Evolutionary conservation across 2,329 filamentous ascomycete species (phyloP), one percentile per base, ranked within the genome.

Genomic region (Apiospora rasikravindrae): DNA sequence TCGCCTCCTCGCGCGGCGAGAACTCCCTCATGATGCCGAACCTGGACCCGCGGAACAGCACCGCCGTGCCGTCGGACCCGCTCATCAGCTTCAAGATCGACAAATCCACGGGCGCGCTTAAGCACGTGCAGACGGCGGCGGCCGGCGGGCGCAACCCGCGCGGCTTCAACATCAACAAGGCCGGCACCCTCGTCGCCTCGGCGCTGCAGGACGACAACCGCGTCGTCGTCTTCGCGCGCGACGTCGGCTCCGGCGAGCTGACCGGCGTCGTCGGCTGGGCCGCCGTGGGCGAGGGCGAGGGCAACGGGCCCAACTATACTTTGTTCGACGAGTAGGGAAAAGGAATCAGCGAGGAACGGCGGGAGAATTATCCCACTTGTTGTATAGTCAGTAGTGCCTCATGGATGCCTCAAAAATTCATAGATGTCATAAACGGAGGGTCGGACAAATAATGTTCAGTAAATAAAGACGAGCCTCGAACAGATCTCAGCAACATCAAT

Each of bases 1-100:
- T 93, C 75, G 86, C 92, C 57, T 92, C 91, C 2, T 93, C 92
- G 74, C 91, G 93, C 73, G 88, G 88, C 78, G 91, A 92, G 78
- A 84, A 83, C 64, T 82, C 86, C 29, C 88, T 91, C 78, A 77
- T 77, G 19, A 84, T 88, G 71, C 81, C 84, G 71, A 85, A 85
- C 80, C 85, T 84, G 75, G 84, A 87, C 76, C 71, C 81, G 72
- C 73, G 77, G 75, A 83, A 86, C 78, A 81, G 76, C 74, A 85
- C 84, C 11, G 73, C 76, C 16, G 83, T 90, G 71, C 78, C 85
- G 11, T 91, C 91, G 0, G 92, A 94, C 80, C 88, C 92, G 0
- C 82, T 95, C 70, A 86, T 91, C 73, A 90, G 85, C 72, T 94
- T 90, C 83, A 78, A 83, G 71, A 87, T 94, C 75, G 81, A 89